phyloP scores from a whole-genome alignment of 2,329 filamentous ascomycete species.

The Microsporum audouinii region DNA sequence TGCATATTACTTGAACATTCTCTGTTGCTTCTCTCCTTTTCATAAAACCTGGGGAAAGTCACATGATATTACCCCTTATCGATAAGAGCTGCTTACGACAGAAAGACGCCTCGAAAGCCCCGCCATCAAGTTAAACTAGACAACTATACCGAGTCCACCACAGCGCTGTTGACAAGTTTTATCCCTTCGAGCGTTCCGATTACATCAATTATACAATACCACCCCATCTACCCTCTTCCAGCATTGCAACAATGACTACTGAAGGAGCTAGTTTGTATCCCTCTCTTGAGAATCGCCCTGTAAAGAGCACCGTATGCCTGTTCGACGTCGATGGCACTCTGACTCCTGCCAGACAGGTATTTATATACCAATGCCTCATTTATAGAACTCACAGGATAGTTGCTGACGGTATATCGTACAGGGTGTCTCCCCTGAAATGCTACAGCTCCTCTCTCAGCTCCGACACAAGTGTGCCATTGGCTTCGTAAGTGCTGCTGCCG shows the following conservation, averaged over 20 bases:
- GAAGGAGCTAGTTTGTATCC: constrained; percentile 41
- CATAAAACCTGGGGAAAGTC: not conserved
- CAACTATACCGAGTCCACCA: not conserved
- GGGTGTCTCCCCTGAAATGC: constrained; percentile 68
- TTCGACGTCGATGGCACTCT: constrained; percentile 96
- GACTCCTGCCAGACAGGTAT: constrained; percentile 66
- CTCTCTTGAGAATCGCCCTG: constrained; percentile 66
- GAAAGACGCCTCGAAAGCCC: not conserved
- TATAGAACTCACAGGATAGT: not conserved
- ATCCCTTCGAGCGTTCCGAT: not conserved
- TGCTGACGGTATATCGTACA: constrained; percentile 25
- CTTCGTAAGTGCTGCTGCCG: constrained; percentile 41
- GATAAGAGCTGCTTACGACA: not conserved
- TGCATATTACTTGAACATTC: not conserved
- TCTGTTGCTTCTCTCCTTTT: not conserved
- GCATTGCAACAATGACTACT: constrained; percentile 1
- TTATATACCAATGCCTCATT: constrained; percentile 17
- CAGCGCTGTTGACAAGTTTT: not conserved
- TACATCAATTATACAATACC: not conserved
- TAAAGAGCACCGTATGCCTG: constrained; percentile 87
- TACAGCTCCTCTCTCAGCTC: constrained; percentile 63
- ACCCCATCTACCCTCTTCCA: not conserved
- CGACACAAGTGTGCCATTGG: constrained; percentile 83
- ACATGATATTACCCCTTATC: not conserved
- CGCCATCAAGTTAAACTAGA: not conserved